Conservation (phyloP, 495 filamentous ascomycete genomes). For the Cercophora newfieldiana region DNA sequence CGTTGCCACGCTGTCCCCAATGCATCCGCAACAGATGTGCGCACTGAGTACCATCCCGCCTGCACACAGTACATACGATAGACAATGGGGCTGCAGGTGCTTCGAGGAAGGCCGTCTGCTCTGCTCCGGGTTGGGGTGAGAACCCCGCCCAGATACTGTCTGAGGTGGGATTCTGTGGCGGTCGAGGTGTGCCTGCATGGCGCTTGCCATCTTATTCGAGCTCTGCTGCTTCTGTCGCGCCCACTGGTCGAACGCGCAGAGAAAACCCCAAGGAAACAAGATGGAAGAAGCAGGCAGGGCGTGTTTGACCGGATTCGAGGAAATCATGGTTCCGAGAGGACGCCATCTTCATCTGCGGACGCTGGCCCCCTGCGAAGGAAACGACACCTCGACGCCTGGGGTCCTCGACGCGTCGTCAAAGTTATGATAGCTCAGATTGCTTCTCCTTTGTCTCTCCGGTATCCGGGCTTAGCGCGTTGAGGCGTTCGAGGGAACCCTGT, state of each 20-base stretch:
- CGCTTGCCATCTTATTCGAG: constrained; percentile 14
- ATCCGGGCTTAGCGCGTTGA: not conserved
- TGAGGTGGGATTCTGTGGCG: constrained; percentile 17
- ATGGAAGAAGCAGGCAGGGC: too few relatives aligned
- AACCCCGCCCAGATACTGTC: not conserved
- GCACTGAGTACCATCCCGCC: not conserved
- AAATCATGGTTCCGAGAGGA: constrained; percentile 7
- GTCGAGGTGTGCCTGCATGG: constrained; percentile 9
- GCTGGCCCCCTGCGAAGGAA: not conserved
- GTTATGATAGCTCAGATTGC: not conserved
- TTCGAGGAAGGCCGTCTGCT: not conserved
- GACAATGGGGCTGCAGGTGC: not conserved
- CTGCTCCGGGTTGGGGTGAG: not conserved
- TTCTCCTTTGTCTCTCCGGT: not conserved
- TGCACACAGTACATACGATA: not conserved
- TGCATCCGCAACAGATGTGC: not conserved
- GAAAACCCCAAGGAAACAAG: not conserved
- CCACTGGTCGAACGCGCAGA: not conserved
- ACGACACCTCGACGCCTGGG: not conserved
- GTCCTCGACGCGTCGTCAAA: constrained; percentile 1
- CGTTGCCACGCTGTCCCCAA: not conserved
- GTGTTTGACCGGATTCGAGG: not conserved
- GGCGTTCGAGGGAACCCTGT: not conserved
- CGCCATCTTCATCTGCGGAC: constrained; percentile 4
- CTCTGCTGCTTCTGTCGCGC: not conserved